phyloP scores from a whole-genome alignment of 2,329 filamentous ascomycete species.

The Elsinoe arachidis region DNA sequence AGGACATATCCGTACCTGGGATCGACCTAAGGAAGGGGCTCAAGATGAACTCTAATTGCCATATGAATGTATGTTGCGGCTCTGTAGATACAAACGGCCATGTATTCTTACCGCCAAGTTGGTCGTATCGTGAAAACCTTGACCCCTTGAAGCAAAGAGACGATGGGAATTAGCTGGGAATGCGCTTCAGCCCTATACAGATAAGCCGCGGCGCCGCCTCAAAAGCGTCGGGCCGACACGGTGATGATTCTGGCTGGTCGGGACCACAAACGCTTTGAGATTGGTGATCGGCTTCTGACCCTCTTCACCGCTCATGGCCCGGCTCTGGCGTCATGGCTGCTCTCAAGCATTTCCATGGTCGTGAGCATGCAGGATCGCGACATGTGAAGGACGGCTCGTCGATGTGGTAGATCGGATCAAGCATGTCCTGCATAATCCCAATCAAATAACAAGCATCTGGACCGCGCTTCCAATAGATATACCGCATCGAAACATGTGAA shows the following conservation, averaged over 20 bases:
- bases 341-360: not conserved
- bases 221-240: constrained; percentile 1
- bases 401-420: not conserved
- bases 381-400: not conserved
- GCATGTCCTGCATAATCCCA: not conserved
- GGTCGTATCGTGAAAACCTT: not conserved
- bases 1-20: constrained; percentile 72
- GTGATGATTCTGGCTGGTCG: not conserved
- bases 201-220: constrained; percentile 7
- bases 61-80: constrained; percentile 2
- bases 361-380: not conserved
- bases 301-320: not conserved
- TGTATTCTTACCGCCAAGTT: not conserved
- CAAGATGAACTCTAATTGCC: not conserved
- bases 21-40: constrained; percentile 46
- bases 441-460: not conserved
- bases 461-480: not conserved
- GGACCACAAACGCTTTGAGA: not conserved
- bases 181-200: constrained; percentile 5
- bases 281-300: not conserved
- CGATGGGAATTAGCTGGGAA: constrained; percentile 9
- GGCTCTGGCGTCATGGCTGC: constrained; percentile 1
- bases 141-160: not conserved
- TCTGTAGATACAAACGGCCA: constrained; percentile 2
- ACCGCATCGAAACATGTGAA: constrained; percentile 7